Base-by-base conservation (phyloP, 768 basidiomycete species). In the Paxillus ammoniavirescens region DNA sequence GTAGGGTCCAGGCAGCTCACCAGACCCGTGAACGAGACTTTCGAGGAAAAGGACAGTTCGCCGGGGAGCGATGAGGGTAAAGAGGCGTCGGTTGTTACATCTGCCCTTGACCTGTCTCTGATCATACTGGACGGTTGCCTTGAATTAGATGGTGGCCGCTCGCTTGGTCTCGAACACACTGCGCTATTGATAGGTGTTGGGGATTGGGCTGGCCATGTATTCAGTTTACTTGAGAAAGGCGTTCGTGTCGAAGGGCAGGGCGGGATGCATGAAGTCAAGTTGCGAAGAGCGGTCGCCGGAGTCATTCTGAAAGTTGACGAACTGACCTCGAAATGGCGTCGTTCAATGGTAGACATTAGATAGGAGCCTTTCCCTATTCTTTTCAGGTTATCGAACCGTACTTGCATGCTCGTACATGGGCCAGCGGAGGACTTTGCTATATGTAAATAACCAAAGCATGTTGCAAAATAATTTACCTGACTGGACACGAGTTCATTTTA, bases 301-400 rank as follows among this genome's bases (percentile, higher is more conserved):
- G 87, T 94, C 1, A 66, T 95, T 42, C 70, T 97, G 50, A 91
- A 90, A 65, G 80, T 91, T 5, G 88, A 93, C 48, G 83, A 86
- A 57, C 70, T 91, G 15, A 77, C 79, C 4, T 81, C 81, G 40
- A 82, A 73, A 64, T 91, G 88, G 87, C 75, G 81, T 37, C 77
- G 83, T 44, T 80, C 82, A 0, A 84, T 91, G 79, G 70, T 84
- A 36, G 76, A 77, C 59, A 63, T 72, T 43, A 58, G 57, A 46
- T 73, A 50, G 41, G 28, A 8, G 10, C 44, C 17, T 17, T 42
- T 18, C 31, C 8, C 10, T 17, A 23, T 42, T 18, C 4, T 8
- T 42, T 2, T 9, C 15, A 23, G 4, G 10, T 8, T 12, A 43
- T 43, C 10, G n/a, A n/a, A n/a, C n/a, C n/a, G n/a, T n/a, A n/a